Percentiles rank a stretch among this genome's conserved stretches.
Conservation (phyloP, 2,329 filamentous ascomycete species). For the Cercospora zeina region DNA sequence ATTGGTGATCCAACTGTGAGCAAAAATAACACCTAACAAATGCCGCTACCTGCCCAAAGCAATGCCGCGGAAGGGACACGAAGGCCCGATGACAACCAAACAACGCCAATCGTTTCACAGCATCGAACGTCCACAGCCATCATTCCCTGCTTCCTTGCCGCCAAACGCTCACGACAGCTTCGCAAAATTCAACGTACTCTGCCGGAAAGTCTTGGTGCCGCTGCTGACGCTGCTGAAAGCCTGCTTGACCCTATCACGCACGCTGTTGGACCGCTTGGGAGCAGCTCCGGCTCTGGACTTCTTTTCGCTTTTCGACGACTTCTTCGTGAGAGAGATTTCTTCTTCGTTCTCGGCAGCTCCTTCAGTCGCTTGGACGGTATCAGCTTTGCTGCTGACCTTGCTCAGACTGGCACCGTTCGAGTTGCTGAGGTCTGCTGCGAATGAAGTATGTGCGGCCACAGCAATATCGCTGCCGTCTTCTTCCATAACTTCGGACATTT, state of each 20-base stretch:
- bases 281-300: neutral
- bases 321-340: neutral
- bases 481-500: conserved; percentile 15
- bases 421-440: conserved; percentile 13
- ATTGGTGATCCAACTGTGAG: neutral
- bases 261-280: conserved; percentile 16
- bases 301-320: conserved; percentile 10
- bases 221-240: conserved; percentile 20
- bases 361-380: neutral
- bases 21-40: neutral
- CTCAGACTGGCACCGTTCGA: conserved; percentile 16
- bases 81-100: neutral
- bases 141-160: neutral
- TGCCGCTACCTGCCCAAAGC: neutral
- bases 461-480: conserved; percentile 17
- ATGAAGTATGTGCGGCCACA: conserved; percentile 5
- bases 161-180: conserved; percentile 12
- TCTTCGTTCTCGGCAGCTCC: conserved; percentile 2
- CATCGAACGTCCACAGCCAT: neutral
- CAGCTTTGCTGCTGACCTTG: conserved; percentile 14
- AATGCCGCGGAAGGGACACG: neutral
- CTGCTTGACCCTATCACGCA: conserved; percentile 22
- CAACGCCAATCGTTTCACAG: neutral
- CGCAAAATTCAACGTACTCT: conserved; percentile 25
- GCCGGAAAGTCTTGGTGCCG: conserved; percentile 19